Conservation (phyloP, 108 stramenopile genomes). For the Cyclotella sp. region DNA sequence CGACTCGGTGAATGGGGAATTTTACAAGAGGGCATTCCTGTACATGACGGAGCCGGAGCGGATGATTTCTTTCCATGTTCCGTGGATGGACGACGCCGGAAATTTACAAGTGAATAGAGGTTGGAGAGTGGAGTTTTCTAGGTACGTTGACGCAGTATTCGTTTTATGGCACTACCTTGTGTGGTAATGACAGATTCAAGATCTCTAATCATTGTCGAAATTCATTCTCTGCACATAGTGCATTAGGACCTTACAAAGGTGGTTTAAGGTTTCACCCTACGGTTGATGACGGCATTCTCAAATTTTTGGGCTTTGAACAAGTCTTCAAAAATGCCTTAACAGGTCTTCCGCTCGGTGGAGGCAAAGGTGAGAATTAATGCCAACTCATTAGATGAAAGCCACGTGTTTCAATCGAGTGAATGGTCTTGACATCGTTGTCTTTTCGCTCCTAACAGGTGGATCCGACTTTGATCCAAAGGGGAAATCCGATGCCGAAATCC, state of each 20-base stretch:
- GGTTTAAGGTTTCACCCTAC: constrained; percentile 92
- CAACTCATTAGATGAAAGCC: not conserved
- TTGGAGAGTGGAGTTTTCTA: constrained; percentile 83
- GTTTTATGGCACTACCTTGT: not conserved
- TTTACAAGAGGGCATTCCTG: constrained; percentile 73
- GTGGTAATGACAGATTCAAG: not conserved
- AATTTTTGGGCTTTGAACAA: constrained; percentile 88
- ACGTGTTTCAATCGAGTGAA: not conserved
- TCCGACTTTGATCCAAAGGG: constrained; percentile 88
- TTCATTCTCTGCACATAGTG: constrained; percentile 40
- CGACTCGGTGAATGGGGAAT: constrained; percentile 65
- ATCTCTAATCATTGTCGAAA: constrained; percentile 38
- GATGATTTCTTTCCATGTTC: constrained; percentile 73
- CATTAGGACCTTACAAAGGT: constrained; percentile 95
- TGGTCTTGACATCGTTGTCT: not conserved
- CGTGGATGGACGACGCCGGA: constrained; percentile 60
- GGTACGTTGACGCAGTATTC: constrained; percentile 4
- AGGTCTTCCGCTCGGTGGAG: constrained; percentile 66
- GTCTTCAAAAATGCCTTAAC: constrained; percentile 87
- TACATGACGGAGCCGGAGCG: constrained; percentile 85
- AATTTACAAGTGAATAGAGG: constrained; percentile 56
- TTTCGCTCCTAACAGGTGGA: constrained; percentile 51
- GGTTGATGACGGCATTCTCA: constrained; percentile 84
- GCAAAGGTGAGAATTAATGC: constrained; percentile 27
- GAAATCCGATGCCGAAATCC: constrained; percentile 74